Evolutionary conservation across 1,284 basidiomycete genomes (phyloP), one percentile per base, ranked within the genome.

Genomic region (Ustilago lituana): DNA sequence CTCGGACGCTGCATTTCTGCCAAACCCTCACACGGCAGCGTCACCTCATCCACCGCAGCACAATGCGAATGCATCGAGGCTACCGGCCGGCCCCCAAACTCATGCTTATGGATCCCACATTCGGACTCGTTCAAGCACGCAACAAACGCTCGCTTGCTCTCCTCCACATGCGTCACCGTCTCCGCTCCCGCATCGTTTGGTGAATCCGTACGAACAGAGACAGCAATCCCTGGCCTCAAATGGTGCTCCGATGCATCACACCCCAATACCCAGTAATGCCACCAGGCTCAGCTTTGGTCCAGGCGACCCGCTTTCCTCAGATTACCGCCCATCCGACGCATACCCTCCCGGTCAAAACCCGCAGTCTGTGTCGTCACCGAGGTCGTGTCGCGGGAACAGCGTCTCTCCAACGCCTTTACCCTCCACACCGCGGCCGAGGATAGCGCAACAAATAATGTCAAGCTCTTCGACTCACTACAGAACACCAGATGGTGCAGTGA

Each of bases 281-380:
- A 7, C 41, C 7, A 39, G 47, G 4, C 32, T 33, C 24, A 52
- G 37, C 23, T 67, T 67, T 19, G 64, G 64, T 6, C 58, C 49
- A 7, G 58, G 64, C 4, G 64, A 67, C 24, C 64, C 64, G 20
- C 58, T 67, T 11, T 58, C 53, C 32, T 41, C 54, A 6, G 40
- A 33, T 7, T 9, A 35, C 19, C 45, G 27, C 35, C 15, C 49
- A 23, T 23, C 53, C 17, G 24, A 22, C 15, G 22, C 36, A 7
- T 35, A 44, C 10, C 19, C 20, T n/a, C 4, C 45, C 22, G 33
- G 27, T 10, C 35, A 8, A 6, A 15, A 20, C 27, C 19, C 45
- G 22, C 45, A 23, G 8, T 33, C 35, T n/a, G 11, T 50, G 11
- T 27, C 29, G 4, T 50, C 51, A n/a, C 41, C 39, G 12, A 40